Base-by-base conservation (phyloP, 2,329 filamentous ascomycete species). In the Epicoccum nigrum region DNA sequence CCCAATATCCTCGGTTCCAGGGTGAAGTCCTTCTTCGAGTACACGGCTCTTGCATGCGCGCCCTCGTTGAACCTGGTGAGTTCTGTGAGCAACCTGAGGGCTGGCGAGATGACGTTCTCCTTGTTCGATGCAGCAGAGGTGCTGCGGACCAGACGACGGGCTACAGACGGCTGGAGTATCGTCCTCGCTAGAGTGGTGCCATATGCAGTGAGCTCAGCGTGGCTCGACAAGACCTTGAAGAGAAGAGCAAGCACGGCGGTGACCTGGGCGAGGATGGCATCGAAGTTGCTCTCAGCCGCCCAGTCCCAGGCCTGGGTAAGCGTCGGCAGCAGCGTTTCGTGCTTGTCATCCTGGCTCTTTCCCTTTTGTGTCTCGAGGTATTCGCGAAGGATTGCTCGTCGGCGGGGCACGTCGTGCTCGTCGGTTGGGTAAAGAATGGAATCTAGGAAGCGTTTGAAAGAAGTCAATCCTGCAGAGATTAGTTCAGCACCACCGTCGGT, bases 291-390 rank as follows among this genome's bases (percentile, higher is more conserved):
- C 69, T 90, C 86, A 23, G 86, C 85, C 4, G 89, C 92, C 76
- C 89, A 92, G 39, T 85, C 86, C 93, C 93, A 97, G 52, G 86
- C 91, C 63, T 95, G 89, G 75, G 95, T 89, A 31, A 97, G 77
- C 63, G 96, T 90, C 2, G 82, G 77, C 23, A 97, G 82, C 61
- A 87, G 90, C 19, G 86, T 78, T 6, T 83, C 78, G 45, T 83
- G 79, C 44, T 83, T 81, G 30, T 85, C 83, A 25, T 77, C 76
- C 15, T 72, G 68, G 42, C 72, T 74, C 54, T 73, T 72, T 15
- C 78, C 76, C 52, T 78, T 80, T 65, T 86, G 82, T 35, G 79
- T 76, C 35, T 85, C 81, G 40, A 94, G 82, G 68, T 88, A 94
- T 59, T 89, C 84, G 58, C 80, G 80, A 25, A 93, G 76, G 44